Percentiles rank a stretch among this genome's conserved stretches.
Conservation (phyloP, 2,329 filamentous ascomycete species). For the Ophiostoma himal-ulmi region DNA sequence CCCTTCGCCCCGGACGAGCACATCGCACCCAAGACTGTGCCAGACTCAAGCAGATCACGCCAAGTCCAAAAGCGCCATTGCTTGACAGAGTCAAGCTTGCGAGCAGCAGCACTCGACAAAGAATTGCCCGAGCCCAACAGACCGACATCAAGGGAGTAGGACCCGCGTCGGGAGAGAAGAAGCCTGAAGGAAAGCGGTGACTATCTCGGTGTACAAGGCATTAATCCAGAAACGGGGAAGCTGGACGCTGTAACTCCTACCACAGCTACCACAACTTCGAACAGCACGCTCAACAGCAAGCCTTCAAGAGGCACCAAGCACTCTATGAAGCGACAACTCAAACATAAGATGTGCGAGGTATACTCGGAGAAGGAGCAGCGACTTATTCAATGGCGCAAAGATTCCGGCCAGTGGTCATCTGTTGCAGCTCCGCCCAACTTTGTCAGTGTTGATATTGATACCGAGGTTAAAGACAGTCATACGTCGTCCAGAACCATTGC, state of each 20-base stretch:
- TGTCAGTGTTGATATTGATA: background rate
- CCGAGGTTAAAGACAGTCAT: background rate
- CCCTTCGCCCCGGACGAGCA: background rate
- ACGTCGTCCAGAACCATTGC: slow-evolving; percentile 38
- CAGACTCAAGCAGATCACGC: background rate
- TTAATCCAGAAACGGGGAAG: slow-evolving; percentile 52
- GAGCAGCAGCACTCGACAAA: background rate
- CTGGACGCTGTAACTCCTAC: slow-evolving; percentile 48
- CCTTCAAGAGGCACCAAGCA: slow-evolving; percentile 13
- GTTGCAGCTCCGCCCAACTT: slow-evolving; percentile 27
- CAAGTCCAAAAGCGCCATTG: background rate
- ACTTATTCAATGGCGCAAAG: slow-evolving; percentile 41
- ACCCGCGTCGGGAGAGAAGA: slow-evolving; percentile 39
- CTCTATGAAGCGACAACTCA: slow-evolving; percentile 32
- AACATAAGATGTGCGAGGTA: slow-evolving; percentile 41
- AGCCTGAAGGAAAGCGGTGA: slow-evolving; percentile 51
- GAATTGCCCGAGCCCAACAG: slow-evolving; percentile 21
- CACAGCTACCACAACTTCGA: slow-evolving; percentile 40
- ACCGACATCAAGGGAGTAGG: slow-evolving; percentile 33
- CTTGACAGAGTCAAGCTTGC: background rate
- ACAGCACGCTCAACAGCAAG: slow-evolving; percentile 30
- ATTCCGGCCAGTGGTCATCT: slow-evolving; percentile 47
- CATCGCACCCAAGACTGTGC: background rate
- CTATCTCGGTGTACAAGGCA: slow-evolving; percentile 53
- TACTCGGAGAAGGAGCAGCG: slow-evolving; percentile 29